Percentiles rank a stretch among this genome's conserved stretches.
These are phyloP conservation scores for Cutaneotrichosporon cavernicola DNA, from an alignment of 1,284 basidiomycete genomes.

Conservation along the genomic window DNA sequence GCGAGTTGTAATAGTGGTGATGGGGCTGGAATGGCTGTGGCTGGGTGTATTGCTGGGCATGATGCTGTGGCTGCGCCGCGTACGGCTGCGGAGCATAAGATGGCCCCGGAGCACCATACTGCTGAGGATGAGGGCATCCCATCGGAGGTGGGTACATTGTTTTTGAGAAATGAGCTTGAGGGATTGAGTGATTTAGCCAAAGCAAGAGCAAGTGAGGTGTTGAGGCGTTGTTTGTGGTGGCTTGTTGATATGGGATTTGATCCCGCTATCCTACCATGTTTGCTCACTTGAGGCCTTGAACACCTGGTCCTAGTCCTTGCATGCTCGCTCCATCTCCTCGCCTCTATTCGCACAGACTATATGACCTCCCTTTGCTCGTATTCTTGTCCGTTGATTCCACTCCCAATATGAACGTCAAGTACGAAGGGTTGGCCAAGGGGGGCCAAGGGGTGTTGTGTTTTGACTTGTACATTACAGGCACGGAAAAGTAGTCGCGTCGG, in stretches of 20 bases:
- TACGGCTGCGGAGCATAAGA: conserved; percentile 2
- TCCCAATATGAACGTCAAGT: neutral
- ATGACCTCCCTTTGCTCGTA: neutral
- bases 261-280: neutral
- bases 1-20: neutral
- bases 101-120: neutral
- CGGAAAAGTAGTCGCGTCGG: neutral
- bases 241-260: neutral
- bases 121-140: neutral
- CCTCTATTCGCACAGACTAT: neutral
- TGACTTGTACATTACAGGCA: neutral
- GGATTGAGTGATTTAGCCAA: neutral
- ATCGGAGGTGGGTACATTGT: neutral
- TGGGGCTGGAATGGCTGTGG: neutral
- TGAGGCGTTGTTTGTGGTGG: neutral
- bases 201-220: neutral
- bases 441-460: neutral
- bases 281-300: neutral
- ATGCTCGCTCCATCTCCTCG: neutral
- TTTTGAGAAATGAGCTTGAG: neutral
- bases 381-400: neutral
- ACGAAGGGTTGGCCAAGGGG: too few species aligned
- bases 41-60: neutral
- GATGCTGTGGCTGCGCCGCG: neutral
- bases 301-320: too few species aligned